Conservation (phyloP, 1,139 yeast genomes). For the Lodderomyces elongisporus region DNA sequence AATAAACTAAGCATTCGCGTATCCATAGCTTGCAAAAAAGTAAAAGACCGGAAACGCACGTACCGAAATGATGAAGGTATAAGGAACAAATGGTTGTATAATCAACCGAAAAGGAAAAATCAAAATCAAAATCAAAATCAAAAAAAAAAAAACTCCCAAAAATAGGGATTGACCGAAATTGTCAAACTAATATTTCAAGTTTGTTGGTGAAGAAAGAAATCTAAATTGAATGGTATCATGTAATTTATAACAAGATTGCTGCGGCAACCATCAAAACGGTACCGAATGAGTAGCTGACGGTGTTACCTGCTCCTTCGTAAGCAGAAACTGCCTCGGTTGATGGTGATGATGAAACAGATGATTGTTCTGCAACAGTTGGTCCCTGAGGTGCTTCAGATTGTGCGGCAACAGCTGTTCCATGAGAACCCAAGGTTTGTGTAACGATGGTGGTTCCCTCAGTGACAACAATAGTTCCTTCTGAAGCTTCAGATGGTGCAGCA, state of each 20-base stretch:
- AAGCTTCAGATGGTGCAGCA: constrained; percentile 10
- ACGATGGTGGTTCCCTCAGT: neutral
- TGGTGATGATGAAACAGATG: constrained; percentile 1
- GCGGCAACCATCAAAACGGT: constrained; percentile 9
- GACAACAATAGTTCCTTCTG: constrained; percentile 1
- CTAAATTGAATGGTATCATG: no score
- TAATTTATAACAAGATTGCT: constrained; percentile 7
- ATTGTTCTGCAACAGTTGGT: no score
- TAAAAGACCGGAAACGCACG: no score
- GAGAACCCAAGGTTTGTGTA: constrained; percentile 5
- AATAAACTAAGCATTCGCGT: no score
- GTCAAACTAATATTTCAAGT: no score
- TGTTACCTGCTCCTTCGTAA: constrained; percentile 7
- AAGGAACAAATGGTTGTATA: neutral
- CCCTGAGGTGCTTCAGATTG: no score
- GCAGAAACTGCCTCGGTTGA: constrained; percentile 3
- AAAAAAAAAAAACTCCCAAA: neutral
- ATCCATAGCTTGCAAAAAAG: no score
- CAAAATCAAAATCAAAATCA: no score
- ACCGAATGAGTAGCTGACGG: constrained; percentile 8
- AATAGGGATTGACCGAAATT: no score
- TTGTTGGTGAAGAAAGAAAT: neutral
- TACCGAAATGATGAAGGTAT: no score
- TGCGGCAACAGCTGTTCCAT: neutral
- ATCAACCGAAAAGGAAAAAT: no score